Percentiles rank a stretch among this genome's conserved stretches.
These are phyloP conservation scores for Leucogyrophana mollusca DNA, from an alignment of 768 basidiomycete genomes.

Conservation along the genomic window DNA sequence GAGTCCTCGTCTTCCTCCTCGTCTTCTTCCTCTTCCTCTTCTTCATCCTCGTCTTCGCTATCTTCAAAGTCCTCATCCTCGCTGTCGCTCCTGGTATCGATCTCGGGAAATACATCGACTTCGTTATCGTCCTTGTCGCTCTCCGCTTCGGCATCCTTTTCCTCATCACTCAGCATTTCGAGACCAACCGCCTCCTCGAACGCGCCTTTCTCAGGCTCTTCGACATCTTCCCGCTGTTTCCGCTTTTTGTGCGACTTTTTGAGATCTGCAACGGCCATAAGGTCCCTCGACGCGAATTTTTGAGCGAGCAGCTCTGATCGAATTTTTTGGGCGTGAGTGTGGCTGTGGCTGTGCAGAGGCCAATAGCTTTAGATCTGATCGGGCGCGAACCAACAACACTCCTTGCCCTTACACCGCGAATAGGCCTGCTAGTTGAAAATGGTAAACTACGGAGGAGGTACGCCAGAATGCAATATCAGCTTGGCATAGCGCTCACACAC, in stretches of 20 bases:
- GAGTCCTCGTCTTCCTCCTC: constrained; percentile 36
- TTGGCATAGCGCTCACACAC: constrained; percentile 1
- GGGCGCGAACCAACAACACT: constrained; percentile 5
- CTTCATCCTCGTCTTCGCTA: constrained; percentile 32
- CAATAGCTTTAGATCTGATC: constrained; percentile 24
- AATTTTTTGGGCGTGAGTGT: constrained; percentile 17
- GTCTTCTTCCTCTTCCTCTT: constrained; percentile 34
- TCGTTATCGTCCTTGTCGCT: constrained; percentile 49
- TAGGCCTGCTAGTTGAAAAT: constrained; percentile 34
- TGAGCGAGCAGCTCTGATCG: constrained; percentile 19
- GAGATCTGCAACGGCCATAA: constrained; percentile 32
- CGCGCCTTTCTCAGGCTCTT: constrained; percentile 29
- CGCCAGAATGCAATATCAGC: constrained; percentile 19
- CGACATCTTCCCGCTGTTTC: constrained; percentile 47
- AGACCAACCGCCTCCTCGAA: constrained; percentile 45
- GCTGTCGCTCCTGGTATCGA: constrained; percentile 50
- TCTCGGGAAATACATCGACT: constrained; percentile 74
- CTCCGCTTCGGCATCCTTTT: constrained; percentile 35
- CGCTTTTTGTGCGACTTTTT: constrained; percentile 52
- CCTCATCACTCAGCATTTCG: constrained; percentile 79
- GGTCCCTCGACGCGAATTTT: constrained; percentile 3
- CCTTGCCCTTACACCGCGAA: background rate
- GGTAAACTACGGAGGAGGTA: constrained; percentile 89
- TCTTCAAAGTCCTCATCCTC: constrained; percentile 34
- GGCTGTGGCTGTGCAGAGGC: constrained; percentile 15